These are phyloP conservation scores for Parathielavia hyrcaniae DNA, from an alignment of 495 filamentous ascomycete genomes.

Conservation along the genomic window DNA sequence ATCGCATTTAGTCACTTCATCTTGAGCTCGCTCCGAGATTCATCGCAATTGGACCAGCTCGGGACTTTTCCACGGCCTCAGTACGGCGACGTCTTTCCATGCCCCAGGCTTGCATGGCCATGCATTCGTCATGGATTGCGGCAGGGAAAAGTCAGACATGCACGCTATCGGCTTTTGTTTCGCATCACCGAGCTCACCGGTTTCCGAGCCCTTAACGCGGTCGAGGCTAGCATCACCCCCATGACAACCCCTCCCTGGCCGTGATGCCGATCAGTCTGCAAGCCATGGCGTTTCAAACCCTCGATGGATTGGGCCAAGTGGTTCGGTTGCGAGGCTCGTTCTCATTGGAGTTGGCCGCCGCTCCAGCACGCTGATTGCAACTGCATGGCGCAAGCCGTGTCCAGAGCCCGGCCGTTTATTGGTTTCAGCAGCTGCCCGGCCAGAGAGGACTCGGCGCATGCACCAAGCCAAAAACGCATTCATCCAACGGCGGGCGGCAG, in stretches of 20 bases:
- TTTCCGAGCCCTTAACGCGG: neutral
- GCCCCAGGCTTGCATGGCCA: neutral
- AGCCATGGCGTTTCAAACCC: neutral
- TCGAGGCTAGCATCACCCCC: neutral
- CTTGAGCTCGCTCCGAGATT: too few species aligned
- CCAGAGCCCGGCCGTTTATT: conserved; percentile 11
- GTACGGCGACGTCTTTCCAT: conserved; percentile 3
- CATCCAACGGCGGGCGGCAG: conserved; percentile 8
- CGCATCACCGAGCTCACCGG: conserved; percentile 3
- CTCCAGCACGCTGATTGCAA: neutral
- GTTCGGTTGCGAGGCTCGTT: conserved; percentile 13
- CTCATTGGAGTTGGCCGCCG: conserved; percentile 11
- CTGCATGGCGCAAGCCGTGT: conserved; percentile 3
- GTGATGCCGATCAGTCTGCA: conserved; percentile 1
- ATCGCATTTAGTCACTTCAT: neutral
- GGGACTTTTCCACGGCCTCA: neutral
- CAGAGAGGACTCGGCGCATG: conserved; percentile 10
- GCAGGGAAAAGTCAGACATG: conserved; percentile 16
- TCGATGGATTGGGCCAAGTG: neutral
- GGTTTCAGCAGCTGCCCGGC: conserved; percentile 18
- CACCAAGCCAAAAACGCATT: conserved; percentile 1
- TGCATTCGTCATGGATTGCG: conserved; percentile 6
- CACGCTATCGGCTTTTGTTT: conserved; percentile 9
- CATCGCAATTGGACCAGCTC: too few species aligned
- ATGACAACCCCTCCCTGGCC: neutral